Evolutionary conservation across 169 alveolate genomes (phyloP), one percentile per base, ranked within the genome.

Genomic region (Plasmodium inui): DNA sequence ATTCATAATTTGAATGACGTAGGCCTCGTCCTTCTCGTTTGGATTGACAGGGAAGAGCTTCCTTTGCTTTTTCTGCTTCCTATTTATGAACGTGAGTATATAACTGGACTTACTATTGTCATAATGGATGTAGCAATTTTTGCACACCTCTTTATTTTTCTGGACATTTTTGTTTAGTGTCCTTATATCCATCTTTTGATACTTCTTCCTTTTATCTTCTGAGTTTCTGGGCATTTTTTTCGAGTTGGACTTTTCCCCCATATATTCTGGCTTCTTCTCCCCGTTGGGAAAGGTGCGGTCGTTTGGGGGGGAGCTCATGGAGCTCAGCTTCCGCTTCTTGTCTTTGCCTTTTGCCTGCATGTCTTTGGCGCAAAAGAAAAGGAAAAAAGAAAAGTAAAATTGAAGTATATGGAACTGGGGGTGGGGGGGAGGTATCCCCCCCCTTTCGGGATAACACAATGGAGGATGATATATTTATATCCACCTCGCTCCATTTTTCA

Each of bases 31-130:
- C 37, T 89, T 89, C 61, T 89, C 94, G 44, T 79, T 79, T 10
- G 89, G 90, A n/a, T 89, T 85, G 1, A 89, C 94, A 14, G 94
- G 94, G 82, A 89, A 89, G 32, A 89, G 44, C 44, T 89, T 89
- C 72, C 94, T 78, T 79, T 89, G 94, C n/a, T 89, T 89, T 44
- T 89, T 89, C 82, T 89, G 94, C 72, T 89, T 89, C 30, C 94
- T 89, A n/a, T 89, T 89, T 32, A 89, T 89, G 72, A 89, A 89
- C 12, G 94, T 89, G 26, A 89, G 50, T 37, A 89, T 79, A 30
- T 89, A 89, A 89, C 94, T 89, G 1, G 90, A 89, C n/a, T 89
- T 89, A 1, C 72, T 61, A 89, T 89, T 79, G 32, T 89, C 94
- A 79, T 89, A 89, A 19, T 89, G 94, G n/a, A 89, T 89, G 61